Percentiles rank a stretch among this genome's conserved stretches.
Conservation (phyloP, 2,329 filamentous ascomycete species). For the Colletotrichum simmondsii region DNA sequence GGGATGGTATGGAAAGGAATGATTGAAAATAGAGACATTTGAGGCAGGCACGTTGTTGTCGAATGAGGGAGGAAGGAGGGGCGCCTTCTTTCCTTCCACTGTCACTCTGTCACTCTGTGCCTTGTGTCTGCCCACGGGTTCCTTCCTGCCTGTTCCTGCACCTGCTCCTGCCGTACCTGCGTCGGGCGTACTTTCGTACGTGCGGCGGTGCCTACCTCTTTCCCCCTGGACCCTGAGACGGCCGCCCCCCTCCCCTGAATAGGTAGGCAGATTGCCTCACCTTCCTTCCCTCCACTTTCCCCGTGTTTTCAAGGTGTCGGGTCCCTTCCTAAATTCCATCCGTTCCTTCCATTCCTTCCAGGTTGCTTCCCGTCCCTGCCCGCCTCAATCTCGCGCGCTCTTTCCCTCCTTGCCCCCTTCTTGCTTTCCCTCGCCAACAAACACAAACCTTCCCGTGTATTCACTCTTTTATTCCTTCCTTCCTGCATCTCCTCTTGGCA, state of each 20-base stretch:
- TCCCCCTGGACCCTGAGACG: conserved; percentile 25
- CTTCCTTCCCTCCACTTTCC: conserved; percentile 25
- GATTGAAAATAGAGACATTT: background rate
- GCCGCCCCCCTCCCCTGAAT: conserved; percentile 23
- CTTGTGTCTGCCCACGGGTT: background rate
- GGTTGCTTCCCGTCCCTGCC: conserved; percentile 5
- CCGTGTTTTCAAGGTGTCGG: conserved; percentile 25
- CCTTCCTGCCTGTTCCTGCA: conserved; percentile 1
- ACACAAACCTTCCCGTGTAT: background rate
- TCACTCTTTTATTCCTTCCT: conserved; percentile 1
- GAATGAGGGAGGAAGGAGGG: background rate
- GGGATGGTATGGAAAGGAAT: background rate
- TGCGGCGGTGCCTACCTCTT: background rate
- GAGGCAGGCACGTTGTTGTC: background rate
- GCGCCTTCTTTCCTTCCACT: background rate
- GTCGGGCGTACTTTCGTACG: background rate
- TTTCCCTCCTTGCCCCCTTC: conserved; percentile 12
- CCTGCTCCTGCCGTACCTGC: background rate
- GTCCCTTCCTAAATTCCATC: conserved; percentile 8
- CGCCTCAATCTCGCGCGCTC: background rate
- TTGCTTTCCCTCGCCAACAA: background rate
- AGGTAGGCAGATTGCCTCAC: conserved; percentile 26
- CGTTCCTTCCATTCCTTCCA: conserved; percentile 22
- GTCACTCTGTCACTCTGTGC: no score
- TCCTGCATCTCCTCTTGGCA: conserved; percentile 4